phyloP scores from a whole-genome alignment of 106 monocot genomes.

The Dactylorhiza incarnata region DNA sequence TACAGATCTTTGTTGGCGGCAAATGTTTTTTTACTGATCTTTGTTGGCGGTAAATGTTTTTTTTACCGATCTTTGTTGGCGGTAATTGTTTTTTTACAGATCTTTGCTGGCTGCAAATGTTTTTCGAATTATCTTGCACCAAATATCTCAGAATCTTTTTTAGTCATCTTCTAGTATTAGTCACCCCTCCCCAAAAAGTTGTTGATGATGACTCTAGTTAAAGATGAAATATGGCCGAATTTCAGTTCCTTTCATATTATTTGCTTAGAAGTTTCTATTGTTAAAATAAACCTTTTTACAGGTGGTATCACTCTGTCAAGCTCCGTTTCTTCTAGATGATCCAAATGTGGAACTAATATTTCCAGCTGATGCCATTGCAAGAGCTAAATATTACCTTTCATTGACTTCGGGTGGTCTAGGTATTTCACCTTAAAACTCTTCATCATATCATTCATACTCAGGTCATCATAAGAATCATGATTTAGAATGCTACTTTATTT shows the following conservation, averaged over 20 bases:
- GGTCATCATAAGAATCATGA: too few relatives aligned
- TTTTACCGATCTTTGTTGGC: background rate
- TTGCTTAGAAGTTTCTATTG: background rate
- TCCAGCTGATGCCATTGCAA: conserved; percentile 95
- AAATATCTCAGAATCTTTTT: background rate
- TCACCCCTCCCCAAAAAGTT: too few relatives aligned
- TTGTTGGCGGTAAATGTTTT: background rate
- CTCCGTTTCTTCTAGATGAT: conserved; percentile 93
- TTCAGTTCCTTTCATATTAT: background rate
- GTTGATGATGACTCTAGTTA: background rate
- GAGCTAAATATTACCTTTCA: conserved; percentile 92
- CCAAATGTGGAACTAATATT: conserved; percentile 89
- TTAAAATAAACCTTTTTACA: conserved; percentile 14
- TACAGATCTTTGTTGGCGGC: background rate
- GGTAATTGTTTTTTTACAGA: background rate
- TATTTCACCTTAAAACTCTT: conserved; percentile 12
- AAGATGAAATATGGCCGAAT: background rate
- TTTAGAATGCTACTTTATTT: background rate
- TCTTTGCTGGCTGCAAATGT: background rate
- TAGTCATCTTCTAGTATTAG: background rate
- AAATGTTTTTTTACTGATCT: background rate
- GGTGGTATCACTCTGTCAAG: conserved; percentile 96
- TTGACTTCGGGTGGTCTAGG: conserved; percentile 92
- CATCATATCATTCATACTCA: background rate
- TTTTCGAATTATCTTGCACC: background rate